Percentiles rank a stretch among this genome's conserved stretches.
These are phyloP conservation scores for Gossypium thurberi DNA, from an alignment of 345 rosid species.

Conservation along the genomic window DNA sequence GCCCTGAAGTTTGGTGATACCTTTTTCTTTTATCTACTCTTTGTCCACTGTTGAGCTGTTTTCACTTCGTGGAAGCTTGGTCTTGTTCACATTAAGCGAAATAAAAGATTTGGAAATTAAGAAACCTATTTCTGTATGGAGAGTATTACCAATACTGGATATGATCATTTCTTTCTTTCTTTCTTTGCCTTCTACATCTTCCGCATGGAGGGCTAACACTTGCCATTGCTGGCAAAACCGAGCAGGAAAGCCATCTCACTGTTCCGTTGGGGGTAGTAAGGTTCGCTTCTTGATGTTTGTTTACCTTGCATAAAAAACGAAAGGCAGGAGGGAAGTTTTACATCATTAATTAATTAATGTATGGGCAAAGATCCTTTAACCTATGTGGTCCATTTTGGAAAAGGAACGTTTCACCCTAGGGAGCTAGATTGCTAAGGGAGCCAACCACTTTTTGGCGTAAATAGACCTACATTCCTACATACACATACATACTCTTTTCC, in stretches of 20 bases:
- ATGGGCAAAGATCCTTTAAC: no score
- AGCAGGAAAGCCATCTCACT: background rate
- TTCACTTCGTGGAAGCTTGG: background rate
- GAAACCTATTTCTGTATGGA: background rate
- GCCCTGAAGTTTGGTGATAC: slow-evolving; percentile 91
- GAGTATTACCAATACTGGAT: background rate
- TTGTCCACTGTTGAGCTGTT: background rate
- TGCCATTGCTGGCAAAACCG: background rate
- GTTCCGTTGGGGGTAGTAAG: background rate
- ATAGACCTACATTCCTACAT: no score
- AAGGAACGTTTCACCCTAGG: no score
- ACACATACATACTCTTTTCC: no score
- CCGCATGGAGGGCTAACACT: background rate
- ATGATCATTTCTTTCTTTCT: background rate
- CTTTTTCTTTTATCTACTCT: background rate
- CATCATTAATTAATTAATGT: no score
- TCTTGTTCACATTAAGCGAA: background rate
- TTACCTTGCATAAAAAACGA: background rate
- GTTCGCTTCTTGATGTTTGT: background rate
- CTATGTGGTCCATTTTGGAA: no score
- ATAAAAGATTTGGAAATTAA: slow-evolving; percentile 2
- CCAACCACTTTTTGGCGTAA: no score
- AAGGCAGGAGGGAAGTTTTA: no score
- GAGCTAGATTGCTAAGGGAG: no score
- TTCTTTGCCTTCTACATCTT: background rate